Evolutionary conservation across 129 eudicot genomes (phyloP), one percentile per base, ranked within the genome.

Genomic region (Tagetes erecta): DNA sequence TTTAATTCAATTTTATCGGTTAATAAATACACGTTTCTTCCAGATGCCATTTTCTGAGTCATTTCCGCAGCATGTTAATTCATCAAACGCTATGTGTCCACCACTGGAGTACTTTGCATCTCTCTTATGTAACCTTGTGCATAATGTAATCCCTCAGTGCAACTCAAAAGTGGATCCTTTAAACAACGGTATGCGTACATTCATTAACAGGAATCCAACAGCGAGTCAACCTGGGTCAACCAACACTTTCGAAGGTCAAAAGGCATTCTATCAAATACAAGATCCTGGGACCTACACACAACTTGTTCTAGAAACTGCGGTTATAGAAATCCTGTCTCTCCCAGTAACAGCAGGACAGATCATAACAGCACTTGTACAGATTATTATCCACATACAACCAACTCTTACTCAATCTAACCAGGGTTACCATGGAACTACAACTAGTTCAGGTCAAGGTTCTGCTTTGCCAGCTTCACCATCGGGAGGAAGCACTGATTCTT

Each of bases 21-120:
- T 60, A 59, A 74, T 20, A 66, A 38, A 56, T 72, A 45, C 5
- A 63, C 42, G 39, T 73, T 65, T 59, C 5, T 83, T 79, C 66
- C 89, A 93, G 98, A 94, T 94, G 56, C 98, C 97, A 49, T 94
- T 94, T 82, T 90, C 98, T 2, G 98, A 94, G 83, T 84, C 98
- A 64, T 94, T 94, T 71, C 96, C 97, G 3, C 96, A 90, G 71
- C 91, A 90, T 67, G 86, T 94, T 57, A 84, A 84, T 70, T 80
- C 88, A 20, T 76, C 97, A 59, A 86, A 82, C 75, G 75, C 97
- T 64, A 75, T 78, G 40, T 81, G 91, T 50, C 98, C 98, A n/a
- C 97, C 98, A 64, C 59, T 81, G 65, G 98, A 90, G 53, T 94
- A 94, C 73, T 94, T 90, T 80, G 97, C 93, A 44, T 84, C 96